phyloP scores from a whole-genome alignment of 2,329 filamentous ascomycete species.

The Hymenotorrendiella dingleyae region DNA sequence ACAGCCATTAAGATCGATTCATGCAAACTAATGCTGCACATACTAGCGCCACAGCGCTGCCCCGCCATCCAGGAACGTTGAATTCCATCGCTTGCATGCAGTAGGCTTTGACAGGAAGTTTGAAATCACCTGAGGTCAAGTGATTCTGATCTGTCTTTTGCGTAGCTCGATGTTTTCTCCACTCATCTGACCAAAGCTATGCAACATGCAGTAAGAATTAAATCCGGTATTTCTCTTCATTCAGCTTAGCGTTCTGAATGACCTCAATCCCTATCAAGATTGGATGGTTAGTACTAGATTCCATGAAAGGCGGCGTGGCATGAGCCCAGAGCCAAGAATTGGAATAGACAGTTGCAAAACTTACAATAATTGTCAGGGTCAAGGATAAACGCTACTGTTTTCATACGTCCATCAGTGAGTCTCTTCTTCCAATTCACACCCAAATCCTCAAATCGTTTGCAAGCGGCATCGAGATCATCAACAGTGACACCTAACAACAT shows the following conservation, averaged over 20 bases:
- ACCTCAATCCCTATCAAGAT: slow-evolving; percentile 49
- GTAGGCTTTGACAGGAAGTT: not conserved
- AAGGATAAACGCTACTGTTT: slow-evolving; percentile 85
- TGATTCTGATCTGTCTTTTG: not conserved
- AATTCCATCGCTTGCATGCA: slow-evolving; percentile 2
- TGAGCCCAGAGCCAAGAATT: too few relatives aligned
- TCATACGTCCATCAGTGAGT: slow-evolving; percentile 87
- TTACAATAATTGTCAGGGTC: slow-evolving; percentile 79
- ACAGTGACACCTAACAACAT: slow-evolving; percentile 61
- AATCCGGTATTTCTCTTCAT: slow-evolving; percentile 27
- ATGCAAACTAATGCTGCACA: slow-evolving; percentile 4
- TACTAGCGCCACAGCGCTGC: slow-evolving; percentile 7
- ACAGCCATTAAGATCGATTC: too few relatives aligned
- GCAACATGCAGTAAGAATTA: not conserved
- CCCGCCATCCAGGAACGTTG: slow-evolving; percentile 16
- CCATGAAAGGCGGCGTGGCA: too few relatives aligned
- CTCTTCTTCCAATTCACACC: slow-evolving; percentile 92
- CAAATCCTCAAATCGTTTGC: slow-evolving; percentile 75
- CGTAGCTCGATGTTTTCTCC: not conserved
- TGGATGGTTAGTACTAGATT: not conserved
- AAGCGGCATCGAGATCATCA: slow-evolving; percentile 84
- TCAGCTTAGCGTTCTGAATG: slow-evolving; percentile 71
- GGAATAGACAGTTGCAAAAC: too few relatives aligned
- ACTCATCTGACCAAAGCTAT: slow-evolving; percentile 1
- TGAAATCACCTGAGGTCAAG: slow-evolving; percentile 1